These are phyloP conservation scores for Aurinia saxatilis DNA, from an alignment of 345 rosid genomes.

Conservation along the genomic window DNA sequence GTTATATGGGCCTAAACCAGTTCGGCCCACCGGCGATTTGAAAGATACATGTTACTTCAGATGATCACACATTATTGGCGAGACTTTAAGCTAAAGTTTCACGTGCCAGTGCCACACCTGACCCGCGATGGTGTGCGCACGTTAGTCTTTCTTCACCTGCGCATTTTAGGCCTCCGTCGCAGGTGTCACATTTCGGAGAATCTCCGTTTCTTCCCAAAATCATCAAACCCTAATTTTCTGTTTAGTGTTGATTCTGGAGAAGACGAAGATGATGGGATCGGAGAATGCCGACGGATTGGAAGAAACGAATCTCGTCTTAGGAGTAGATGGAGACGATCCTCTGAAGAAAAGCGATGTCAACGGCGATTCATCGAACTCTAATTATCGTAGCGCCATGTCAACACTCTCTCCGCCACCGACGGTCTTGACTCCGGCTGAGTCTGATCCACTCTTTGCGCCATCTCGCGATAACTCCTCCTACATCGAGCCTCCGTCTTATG, in stretches of 20 bases:
- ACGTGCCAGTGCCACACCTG: slow-evolving; percentile 41
- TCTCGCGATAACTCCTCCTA: slow-evolving; percentile 46
- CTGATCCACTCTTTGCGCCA: slow-evolving; percentile 65
- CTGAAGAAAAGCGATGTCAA: slow-evolving; percentile 7
- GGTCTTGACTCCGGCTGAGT: slow-evolving; percentile 43
- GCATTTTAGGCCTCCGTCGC: slow-evolving; percentile 22
- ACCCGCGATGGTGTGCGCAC: slow-evolving; percentile 16
- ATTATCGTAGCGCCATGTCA: slow-evolving; percentile 59
- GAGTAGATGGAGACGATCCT: slow-evolving; percentile 26
- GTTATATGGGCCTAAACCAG: slow-evolving; percentile 14
- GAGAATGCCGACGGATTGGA: slow-evolving; percentile 49
- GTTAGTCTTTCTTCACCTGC: slow-evolving; percentile 20
- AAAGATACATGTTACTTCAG: background rate
- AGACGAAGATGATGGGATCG: slow-evolving; percentile 76
- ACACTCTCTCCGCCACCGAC: slow-evolving; percentile 51
- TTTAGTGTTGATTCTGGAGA: slow-evolving; percentile 24
- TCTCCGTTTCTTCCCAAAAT: slow-evolving; percentile 9
- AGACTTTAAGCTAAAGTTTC: slow-evolving; percentile 15
- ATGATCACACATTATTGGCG: slow-evolving; percentile 17
- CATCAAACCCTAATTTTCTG: slow-evolving; percentile 26
- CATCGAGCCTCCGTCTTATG: slow-evolving; percentile 89
- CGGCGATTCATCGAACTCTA: slow-evolving; percentile 32
- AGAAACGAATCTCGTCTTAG: slow-evolving; percentile 56
- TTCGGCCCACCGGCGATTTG: background rate
- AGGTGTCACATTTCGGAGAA: background rate